These are phyloP conservation scores for Pholiota conissans DNA, from an alignment of 768 basidiomycete species.

Conservation along the genomic window DNA sequence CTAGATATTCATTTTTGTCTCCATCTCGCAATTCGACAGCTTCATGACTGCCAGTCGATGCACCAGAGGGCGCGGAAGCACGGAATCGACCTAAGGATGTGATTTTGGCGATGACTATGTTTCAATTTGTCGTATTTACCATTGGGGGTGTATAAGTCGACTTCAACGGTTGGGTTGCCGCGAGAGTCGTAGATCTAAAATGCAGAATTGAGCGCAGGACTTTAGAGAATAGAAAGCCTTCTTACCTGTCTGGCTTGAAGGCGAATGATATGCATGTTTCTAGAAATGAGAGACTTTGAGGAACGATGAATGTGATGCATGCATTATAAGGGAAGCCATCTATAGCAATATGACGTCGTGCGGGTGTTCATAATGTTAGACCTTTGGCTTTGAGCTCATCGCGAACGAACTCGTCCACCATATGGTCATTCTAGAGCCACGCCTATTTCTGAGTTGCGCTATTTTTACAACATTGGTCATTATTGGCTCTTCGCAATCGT, in stretches of 20 bases:
- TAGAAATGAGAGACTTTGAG: not conserved
- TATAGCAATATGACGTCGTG: not conserved
- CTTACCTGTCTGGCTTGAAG: slow-evolving; percentile 13
- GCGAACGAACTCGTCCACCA: not conserved
- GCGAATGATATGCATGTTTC: slow-evolving; percentile 8
- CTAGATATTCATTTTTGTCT: slow-evolving; percentile 89
- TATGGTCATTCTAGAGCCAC: not conserved
- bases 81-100: slow-evolving; percentile 76
- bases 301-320: not conserved
- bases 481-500: not conserved
- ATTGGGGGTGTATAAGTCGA: slow-evolving; percentile 85
- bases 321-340: not conserved
- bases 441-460: too few species aligned
- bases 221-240: not conserved
- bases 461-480: not conserved
- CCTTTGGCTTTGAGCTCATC: not conserved
- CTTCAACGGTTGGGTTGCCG: slow-evolving; percentile 96
- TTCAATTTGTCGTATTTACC: slow-evolving; percentile 55
- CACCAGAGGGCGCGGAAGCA: slow-evolving; percentile 95
- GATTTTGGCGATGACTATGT: slow-evolving; percentile 6
- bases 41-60: slow-evolving; percentile 97
- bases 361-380: not conserved
- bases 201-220: not conserved
- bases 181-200: slow-evolving; percentile 99
- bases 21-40: slow-evolving; percentile 98